Conservation (phyloP, 352 stramenopile species). For the Peronosclerospora sorghi region DNA sequence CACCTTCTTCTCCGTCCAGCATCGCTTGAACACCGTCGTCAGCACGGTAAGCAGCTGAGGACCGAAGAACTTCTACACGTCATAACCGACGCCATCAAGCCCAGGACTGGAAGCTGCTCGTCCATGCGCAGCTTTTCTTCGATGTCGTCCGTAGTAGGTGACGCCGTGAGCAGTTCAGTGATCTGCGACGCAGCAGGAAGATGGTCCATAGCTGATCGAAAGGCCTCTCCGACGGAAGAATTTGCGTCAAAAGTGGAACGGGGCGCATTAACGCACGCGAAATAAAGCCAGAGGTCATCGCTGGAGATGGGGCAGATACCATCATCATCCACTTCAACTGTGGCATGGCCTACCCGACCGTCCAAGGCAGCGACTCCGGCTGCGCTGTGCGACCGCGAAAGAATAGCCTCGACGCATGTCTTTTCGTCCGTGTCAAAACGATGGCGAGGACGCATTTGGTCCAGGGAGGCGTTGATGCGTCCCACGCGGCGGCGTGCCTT, state of each 20-base stretch:
- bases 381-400: background rate
- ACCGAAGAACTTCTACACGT: constrained; percentile 9
- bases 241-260: background rate
- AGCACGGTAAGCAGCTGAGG: constrained; percentile 7
- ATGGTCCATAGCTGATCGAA: too few relatives aligned
- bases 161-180: background rate
- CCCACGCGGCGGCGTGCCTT: constrained; percentile 3
- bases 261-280: background rate
- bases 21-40: constrained; percentile 2
- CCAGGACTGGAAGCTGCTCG: background rate
- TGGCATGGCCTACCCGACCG: background rate
- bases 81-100: too few relatives aligned
- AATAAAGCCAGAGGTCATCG: background rate
- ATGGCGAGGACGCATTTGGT: constrained; percentile 1
- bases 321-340: too few relatives aligned
- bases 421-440: constrained; percentile 1
- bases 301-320: constrained; percentile 1
- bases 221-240: background rate
- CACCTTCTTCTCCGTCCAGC: constrained; percentile 8
- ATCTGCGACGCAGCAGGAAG: background rate
- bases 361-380: background rate
- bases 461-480: background rate
- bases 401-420: background rate
- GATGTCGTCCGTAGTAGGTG: constrained; percentile 6
- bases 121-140: constrained; percentile 9